These are phyloP conservation scores for Pseudoperonospora humuli DNA, from an alignment of 352 stramenopile species.

Conservation along the genomic window DNA sequence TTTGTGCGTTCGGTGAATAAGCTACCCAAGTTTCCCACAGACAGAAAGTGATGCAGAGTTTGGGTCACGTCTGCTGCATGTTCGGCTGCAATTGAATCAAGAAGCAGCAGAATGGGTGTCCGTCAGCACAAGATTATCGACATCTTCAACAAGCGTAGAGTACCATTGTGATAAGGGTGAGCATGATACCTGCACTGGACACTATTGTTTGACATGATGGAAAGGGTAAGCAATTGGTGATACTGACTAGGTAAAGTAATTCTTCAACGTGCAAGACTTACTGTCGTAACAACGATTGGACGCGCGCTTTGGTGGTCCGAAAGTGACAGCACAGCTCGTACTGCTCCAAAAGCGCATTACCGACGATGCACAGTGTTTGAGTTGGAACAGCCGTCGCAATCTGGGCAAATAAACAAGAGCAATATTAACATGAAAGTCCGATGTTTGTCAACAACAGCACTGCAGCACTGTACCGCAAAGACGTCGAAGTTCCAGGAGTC, in stretches of 20 bases:
- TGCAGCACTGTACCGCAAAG: conserved; percentile 33
- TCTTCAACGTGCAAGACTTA: conserved; percentile 31
- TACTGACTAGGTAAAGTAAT: not conserved
- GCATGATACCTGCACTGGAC: conserved; percentile 54
- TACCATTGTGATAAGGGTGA: conserved; percentile 85
- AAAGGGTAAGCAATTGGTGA: not conserved
- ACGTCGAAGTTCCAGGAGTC: conserved; percentile 67
- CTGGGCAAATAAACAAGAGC: conserved; percentile 9
- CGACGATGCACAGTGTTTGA: conserved; percentile 61
- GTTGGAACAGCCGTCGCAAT: conserved; percentile 42
- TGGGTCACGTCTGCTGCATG: conserved; percentile 81
- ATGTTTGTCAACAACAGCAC: not conserved
- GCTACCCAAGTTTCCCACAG: conserved; percentile 37
- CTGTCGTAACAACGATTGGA: conserved; percentile 58
- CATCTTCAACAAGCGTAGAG: not conserved
- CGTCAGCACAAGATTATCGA: conserved; percentile 2
- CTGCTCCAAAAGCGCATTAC: conserved; percentile 64
- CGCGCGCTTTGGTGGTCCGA: conserved; percentile 35
- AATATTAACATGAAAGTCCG: not conserved
- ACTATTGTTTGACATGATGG: conserved; percentile 13
- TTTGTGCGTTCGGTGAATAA: conserved; percentile 55
- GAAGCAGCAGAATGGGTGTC: not conserved
- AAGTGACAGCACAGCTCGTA: conserved; percentile 63
- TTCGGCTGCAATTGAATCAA: conserved; percentile 32
- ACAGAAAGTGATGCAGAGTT: conserved; percentile 66